Evolutionary conservation across 495 filamentous ascomycete species (phyloP), one percentile per base, ranked within the genome.

Genomic region (Annulohypoxylon nitens): DNA sequence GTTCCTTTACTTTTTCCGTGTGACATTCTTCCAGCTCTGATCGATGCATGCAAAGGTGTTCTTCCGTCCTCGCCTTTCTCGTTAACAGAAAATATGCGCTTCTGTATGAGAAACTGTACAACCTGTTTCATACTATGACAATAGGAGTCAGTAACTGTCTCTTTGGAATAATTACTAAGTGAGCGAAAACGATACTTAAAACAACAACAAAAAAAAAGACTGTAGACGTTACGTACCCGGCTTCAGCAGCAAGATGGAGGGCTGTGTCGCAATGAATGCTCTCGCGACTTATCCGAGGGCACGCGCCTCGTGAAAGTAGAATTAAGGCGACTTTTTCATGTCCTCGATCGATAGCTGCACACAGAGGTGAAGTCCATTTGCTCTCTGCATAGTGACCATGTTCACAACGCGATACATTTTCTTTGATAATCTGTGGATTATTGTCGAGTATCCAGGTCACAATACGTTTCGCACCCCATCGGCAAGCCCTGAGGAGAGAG

Each of bases 221-320:
- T 30, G 3, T 30, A 30, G 5, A 30, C 5, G 30, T 30, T 30
- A 30, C 30, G 5, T 30, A 30, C 30, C 30, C 30, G 30, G 3
- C 3, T 30, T 3, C 30, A 18, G 30, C 50, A 6, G 59, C 67
- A 4, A 16, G 4, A 11, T 64, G 59, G 36, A 70, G 59, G n/a
- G 60, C 59, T 10, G 59, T 51, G 5, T 39, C 7, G 9, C 37
- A 39, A 12, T 23, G 20, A 23, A 23, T 23, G 20, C 20, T 23
- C 20, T 23, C 1, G 20, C 20, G 20, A 23, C 20, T 23, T 23
- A 23, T 30, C 3, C 26, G 34, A 23, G 33, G 55, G 8, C 0
- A n/a, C 0, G 65, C 55, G 12, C 65, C 65, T 9, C 45, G 45
- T 14, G 18, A 18, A 23, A 68, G 55, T 34, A 68, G 20, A 2